These are phyloP conservation scores for Diaporthe sp. DNA, from an alignment of 2,329 filamentous ascomycete genomes.

Conservation along the genomic window DNA sequence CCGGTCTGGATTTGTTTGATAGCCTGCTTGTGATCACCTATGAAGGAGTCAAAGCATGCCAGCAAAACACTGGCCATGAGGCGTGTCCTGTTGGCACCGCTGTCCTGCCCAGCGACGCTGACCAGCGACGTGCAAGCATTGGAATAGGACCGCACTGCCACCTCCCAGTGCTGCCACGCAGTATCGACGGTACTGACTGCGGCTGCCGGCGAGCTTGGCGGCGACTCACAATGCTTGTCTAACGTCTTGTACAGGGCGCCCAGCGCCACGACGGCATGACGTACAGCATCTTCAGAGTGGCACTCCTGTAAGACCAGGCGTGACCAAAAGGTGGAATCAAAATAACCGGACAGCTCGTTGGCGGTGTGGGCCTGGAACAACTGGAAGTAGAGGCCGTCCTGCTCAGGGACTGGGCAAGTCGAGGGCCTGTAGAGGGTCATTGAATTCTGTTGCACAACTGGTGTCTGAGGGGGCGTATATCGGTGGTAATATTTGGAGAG, in stretches of 20 bases:
- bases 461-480: slow-evolving; percentile 54
- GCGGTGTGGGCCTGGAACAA: slow-evolving; percentile 74
- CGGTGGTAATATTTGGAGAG: slow-evolving; percentile 50
- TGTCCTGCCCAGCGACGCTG: slow-evolving; percentile 58
- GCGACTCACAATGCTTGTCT: slow-evolving; percentile 68
- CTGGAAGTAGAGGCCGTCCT: slow-evolving; percentile 73
- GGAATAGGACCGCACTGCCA: slow-evolving; percentile 72
- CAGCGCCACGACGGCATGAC: slow-evolving; percentile 75
- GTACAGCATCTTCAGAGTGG: slow-evolving; percentile 72
- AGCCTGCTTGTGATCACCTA: slow-evolving; percentile 73
- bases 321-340: slow-evolving; percentile 76
- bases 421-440: slow-evolving; percentile 60
- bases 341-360: slow-evolving; percentile 75
- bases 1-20: slow-evolving; percentile 74
- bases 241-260: slow-evolving; percentile 77
- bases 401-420: slow-evolving; percentile 60
- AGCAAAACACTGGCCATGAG: slow-evolving; percentile 77
- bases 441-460: slow-evolving; percentile 44
- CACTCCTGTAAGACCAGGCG: slow-evolving; percentile 74
- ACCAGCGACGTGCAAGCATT: slow-evolving; percentile 67
- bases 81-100: slow-evolving; percentile 63
- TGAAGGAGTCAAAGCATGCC: slow-evolving; percentile 78
- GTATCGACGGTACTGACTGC: slow-evolving; percentile 53
- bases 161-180: slow-evolving; percentile 68
- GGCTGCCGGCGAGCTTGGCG: slow-evolving; percentile 60